phyloP scores from a whole-genome alignment of 2,329 filamentous ascomycete genomes.

The Phaeoacremonium minimum region DNA sequence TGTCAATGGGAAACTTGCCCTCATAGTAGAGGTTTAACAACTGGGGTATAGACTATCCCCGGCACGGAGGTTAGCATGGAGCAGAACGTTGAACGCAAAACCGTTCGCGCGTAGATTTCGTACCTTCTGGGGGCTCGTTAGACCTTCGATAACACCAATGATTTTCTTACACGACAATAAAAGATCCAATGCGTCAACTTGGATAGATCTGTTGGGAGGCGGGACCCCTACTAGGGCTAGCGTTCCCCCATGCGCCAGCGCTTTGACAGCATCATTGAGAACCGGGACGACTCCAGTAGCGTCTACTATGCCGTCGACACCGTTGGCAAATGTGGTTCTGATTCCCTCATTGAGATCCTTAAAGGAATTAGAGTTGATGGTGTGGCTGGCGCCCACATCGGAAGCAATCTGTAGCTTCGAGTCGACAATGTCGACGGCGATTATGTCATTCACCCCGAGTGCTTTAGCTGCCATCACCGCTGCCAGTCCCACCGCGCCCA shows the following conservation, averaged over 20 bases:
- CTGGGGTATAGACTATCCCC: constrained; percentile 12
- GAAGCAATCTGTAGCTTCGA: constrained; percentile 31
- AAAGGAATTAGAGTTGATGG: constrained; percentile 18
- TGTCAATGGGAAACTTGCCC: constrained; percentile 17
- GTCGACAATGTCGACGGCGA: constrained; percentile 36
- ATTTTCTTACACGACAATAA: constrained; percentile 17
- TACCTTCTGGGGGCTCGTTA: constrained; percentile 12
- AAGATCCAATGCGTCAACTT: constrained; percentile 15
- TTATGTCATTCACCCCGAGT: constrained; percentile 19
- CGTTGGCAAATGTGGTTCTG: constrained; percentile 17
- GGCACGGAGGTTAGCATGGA: background rate
- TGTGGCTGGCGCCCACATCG: constrained; percentile 32
- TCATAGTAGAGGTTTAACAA: constrained; percentile 15
- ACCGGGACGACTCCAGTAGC: constrained; percentile 16
- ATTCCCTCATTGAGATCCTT: constrained; percentile 17
- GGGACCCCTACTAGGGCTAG: constrained; percentile 20
- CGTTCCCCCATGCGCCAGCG: constrained; percentile 17
- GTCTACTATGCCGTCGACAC: constrained; percentile 21
- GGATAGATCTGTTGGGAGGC: constrained; percentile 9
- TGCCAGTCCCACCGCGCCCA: constrained; percentile 17
- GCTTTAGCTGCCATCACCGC: constrained; percentile 12
- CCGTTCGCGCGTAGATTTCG: too few relatives aligned
- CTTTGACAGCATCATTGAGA: constrained; percentile 12
- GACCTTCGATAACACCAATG: constrained; percentile 19
- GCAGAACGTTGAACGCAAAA: too few relatives aligned